A percentile compares a stretch with the other conserved stretches of the same genome.
Evolutionary conservation across 768 basidiomycete species (phyloP).

Genomic region (Termitomyces sp.): DNA sequence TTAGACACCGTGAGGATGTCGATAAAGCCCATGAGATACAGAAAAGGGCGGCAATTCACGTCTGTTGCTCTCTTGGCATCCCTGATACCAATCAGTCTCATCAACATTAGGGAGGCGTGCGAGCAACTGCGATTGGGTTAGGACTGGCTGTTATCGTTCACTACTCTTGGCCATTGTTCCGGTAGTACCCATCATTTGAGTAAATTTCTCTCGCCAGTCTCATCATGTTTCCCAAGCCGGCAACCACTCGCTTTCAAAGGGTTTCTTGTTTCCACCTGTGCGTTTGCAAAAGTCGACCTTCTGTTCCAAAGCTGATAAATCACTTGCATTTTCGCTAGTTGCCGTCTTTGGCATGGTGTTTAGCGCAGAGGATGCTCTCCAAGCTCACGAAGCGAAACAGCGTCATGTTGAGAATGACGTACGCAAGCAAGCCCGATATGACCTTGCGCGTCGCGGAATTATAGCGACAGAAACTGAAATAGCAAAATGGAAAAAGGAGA

Average conservation of each 20-base stretch:
- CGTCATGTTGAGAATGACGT: constrained; percentile 64
- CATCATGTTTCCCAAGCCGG: constrained; percentile 35
- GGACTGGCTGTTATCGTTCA: constrained; percentile 62
- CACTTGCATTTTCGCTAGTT: constrained; percentile 21
- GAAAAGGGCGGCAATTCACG: constrained; percentile 51
- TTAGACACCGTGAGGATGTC: constrained; percentile 46
- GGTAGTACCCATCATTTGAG: constrained; percentile 31
- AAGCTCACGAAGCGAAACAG: constrained; percentile 61
- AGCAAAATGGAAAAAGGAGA: constrained; percentile 62
- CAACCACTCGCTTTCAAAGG: constrained; percentile 80
- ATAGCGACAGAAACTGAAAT: constrained; percentile 84
- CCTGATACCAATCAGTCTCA: constrained; percentile 4
- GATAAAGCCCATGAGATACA: constrained; percentile 57
- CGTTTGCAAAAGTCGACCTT: constrained; percentile 19
- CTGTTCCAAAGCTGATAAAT: background rate
- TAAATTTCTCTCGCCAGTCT: background rate
- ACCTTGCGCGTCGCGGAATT: constrained; percentile 68
- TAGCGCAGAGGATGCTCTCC: constrained; percentile 70
- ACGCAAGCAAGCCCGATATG: constrained; percentile 68
- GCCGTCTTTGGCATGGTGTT: constrained; percentile 69
- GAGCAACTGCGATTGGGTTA: constrained; percentile 47
- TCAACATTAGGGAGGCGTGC: constrained; percentile 43
- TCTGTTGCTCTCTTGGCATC: constrained; percentile 23
- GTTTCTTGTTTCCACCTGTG: constrained; percentile 71
- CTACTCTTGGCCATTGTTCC: constrained; percentile 67